Conservation (phyloP, 306 rosid genomes). For the Canavalia ensiformis region DNA sequence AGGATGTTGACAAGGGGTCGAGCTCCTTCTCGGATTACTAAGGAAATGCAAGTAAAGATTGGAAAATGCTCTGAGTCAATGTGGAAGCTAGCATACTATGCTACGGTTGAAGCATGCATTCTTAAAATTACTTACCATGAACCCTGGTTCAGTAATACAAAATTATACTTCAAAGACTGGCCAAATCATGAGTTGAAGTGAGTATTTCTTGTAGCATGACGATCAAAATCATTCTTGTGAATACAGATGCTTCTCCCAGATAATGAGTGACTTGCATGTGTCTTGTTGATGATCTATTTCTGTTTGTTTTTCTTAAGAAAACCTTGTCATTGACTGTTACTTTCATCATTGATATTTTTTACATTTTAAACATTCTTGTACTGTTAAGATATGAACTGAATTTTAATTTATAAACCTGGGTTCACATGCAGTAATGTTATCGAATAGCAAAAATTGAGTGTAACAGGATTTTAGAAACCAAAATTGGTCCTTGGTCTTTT, state of each 20-base stretch:
- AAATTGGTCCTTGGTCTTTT: constrained; percentile 11
- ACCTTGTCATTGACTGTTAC: background rate
- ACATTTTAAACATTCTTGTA: constrained; percentile 24
- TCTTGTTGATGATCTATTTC: constrained; percentile 30
- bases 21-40: constrained; percentile 68
- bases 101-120: constrained; percentile 76
- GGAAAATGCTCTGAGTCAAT: constrained; percentile 90
- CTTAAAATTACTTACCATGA: constrained; percentile 65
- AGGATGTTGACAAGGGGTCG: constrained; percentile 68
- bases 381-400: constrained; percentile 24
- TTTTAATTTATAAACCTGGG: background rate
- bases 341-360: constrained; percentile 19
- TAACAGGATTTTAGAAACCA: constrained; percentile 29
- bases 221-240: constrained; percentile 19
- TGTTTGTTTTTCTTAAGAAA: constrained; percentile 19
- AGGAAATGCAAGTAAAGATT: constrained; percentile 72
- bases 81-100: constrained; percentile 94
- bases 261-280: constrained; percentile 31
- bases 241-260: constrained; percentile 20
- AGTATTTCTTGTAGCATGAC: constrained; percentile 54
- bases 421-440: constrained; percentile 36
- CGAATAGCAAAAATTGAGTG: constrained; percentile 18
- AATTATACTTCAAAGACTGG: constrained; percentile 81
- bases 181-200: constrained; percentile 90
- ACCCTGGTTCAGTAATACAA: constrained; percentile 84